Evolutionary conservation across 805 yeast genomes (phyloP).

Genomic region (Candida broadrunensis): DNA sequence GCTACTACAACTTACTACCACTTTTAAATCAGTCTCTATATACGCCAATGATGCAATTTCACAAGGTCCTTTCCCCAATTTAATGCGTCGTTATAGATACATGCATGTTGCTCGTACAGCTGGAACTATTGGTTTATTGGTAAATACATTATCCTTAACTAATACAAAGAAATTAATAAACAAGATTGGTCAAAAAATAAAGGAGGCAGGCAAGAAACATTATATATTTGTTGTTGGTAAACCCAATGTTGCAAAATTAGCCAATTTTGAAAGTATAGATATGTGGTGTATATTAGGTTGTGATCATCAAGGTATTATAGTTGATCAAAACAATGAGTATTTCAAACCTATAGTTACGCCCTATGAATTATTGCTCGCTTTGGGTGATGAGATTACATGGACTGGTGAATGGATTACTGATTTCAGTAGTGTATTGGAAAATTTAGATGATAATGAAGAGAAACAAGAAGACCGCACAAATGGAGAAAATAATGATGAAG

Average conservation of each 20-base stretch:
- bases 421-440: conserved; percentile 52
- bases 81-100: conserved; percentile 78
- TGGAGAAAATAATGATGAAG: conserved; percentile 17
- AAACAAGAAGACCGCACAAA: conserved; percentile 17
- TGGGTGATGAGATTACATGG: conserved; percentile 78
- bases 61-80: conserved; percentile 70
- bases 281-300: conserved; percentile 95
- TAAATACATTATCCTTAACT: conserved; percentile 81
- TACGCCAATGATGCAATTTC: conserved; percentile 25
- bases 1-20: conserved; percentile 69
- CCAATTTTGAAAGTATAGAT: conserved; percentile 92
- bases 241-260: conserved; percentile 95
- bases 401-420: conserved; percentile 91
- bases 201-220: conserved; percentile 80
- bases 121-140: conserved; percentile 86
- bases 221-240: conserved; percentile 96
- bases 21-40: conserved; percentile 52
- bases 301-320: conserved; percentile 86
- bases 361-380: conserved; percentile 80
- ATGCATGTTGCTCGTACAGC: conserved; percentile 91
- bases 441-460: conserved; percentile 31
- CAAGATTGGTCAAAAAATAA: conserved; percentile 57
- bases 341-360: conserved; percentile 93
- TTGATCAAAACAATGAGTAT: conserved; percentile 76
- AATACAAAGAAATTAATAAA: conserved; percentile 70